A percentile compares a stretch with the other conserved stretches of the same genome.
Conservation (phyloP, 1,284 basidiomycete genomes). For the Ustilago hordei region DNA sequence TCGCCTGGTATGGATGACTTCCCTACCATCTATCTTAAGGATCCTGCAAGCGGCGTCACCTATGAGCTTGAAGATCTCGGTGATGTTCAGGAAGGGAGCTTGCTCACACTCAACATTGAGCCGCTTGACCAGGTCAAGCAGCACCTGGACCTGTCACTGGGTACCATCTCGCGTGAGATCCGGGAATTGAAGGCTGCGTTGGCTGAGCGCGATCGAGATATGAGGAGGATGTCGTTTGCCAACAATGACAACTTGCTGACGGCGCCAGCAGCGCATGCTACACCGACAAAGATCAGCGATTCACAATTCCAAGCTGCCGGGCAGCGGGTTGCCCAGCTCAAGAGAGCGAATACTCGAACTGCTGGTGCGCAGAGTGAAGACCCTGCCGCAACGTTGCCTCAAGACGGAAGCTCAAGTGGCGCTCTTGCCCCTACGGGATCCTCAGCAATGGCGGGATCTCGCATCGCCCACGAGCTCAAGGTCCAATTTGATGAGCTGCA, state of each 20-base stretch:
- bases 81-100: conserved; percentile 88
- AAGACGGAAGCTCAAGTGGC: neutral
- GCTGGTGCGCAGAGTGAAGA: conserved; percentile 20
- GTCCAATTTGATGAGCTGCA: conserved; percentile 94
- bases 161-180: conserved; percentile 85
- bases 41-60: conserved; percentile 88
- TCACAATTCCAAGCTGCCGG: conserved; percentile 65
- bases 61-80: conserved; percentile 95
- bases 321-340: conserved; percentile 61
- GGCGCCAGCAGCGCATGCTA: conserved; percentile 25
- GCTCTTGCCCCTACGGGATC: conserved; percentile 4
- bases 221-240: conserved; percentile 38
- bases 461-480: conserved; percentile 76
- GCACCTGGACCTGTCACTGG: conserved; percentile 92
- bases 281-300: conserved; percentile 59
- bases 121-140: conserved; percentile 98
- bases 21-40: conserved; percentile 93
- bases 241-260: conserved; percentile 25
- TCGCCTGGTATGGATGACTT: conserved; percentile 90
- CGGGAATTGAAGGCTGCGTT: conserved; percentile 85
- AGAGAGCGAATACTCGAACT: conserved; percentile 49
- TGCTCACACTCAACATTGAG: conserved; percentile 94
- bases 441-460: conserved; percentile 35
- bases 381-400: neutral
- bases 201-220: conserved; percentile 63